Conservation (phyloP, 202 grass and related monocot genomes). For the Carex sylvatica region DNA sequence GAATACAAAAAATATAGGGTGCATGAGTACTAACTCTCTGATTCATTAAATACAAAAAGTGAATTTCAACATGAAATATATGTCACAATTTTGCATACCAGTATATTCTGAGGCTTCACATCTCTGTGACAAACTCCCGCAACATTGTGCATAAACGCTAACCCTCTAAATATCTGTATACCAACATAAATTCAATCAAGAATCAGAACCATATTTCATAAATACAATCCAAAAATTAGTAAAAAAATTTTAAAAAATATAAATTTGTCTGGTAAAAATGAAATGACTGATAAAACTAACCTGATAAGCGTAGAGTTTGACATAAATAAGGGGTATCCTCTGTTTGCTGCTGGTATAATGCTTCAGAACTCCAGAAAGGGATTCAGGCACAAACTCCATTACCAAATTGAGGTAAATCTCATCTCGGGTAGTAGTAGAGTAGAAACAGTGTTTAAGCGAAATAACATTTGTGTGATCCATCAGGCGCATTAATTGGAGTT, state of each 20-base stretch:
- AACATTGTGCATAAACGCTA: slow-evolving; percentile 66
- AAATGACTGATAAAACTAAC: slow-evolving; percentile 24
- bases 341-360: slow-evolving; percentile 70
- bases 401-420: slow-evolving; percentile 78
- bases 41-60: neutral
- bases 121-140: slow-evolving; percentile 72
- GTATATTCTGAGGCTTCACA: slow-evolving; percentile 79
- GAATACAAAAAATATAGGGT: neutral
- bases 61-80: neutral
- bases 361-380: slow-evolving; percentile 54
- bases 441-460: slow-evolving; percentile 74
- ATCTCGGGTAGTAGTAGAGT: slow-evolving; percentile 67
- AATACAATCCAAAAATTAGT: neutral
- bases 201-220: slow-evolving; percentile 13
- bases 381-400: slow-evolving; percentile 78
- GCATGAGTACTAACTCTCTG: neutral
- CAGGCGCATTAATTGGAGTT: slow-evolving; percentile 64
- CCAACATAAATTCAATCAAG: slow-evolving; percentile 6
- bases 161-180: slow-evolving; percentile 61
- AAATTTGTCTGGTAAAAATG: neutral
- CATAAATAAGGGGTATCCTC: slow-evolving; percentile 71
- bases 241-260: too few species aligned
- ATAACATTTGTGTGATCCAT: slow-evolving; percentile 75
- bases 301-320: slow-evolving; percentile 77
- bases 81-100: slow-evolving; percentile 42